Percentiles rank a stretch among this genome's conserved stretches.
Evolutionary conservation across 2,329 filamentous ascomycete species (phyloP).

Genomic region (Ceratocystis variospora): DNA sequence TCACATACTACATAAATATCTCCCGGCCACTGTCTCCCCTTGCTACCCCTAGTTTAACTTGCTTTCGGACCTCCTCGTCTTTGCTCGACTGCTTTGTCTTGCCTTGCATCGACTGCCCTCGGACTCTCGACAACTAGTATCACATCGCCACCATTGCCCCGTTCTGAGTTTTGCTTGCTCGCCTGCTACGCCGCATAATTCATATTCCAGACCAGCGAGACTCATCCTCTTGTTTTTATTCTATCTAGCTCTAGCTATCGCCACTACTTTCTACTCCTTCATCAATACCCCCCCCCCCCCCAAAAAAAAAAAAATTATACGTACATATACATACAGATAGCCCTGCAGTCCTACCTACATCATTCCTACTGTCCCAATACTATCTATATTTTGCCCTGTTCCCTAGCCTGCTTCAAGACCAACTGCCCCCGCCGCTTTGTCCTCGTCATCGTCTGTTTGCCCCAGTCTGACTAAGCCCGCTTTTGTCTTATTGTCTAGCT

Average conservation of each 20-base stretch:
- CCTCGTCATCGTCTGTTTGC: background rate
- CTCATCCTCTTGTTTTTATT: background rate
- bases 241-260: background rate
- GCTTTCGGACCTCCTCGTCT: background rate
- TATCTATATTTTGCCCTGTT: background rate
- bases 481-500: background rate
- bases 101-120: background rate
- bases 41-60: background rate
- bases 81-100: background rate
- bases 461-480: background rate
- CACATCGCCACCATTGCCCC: background rate
- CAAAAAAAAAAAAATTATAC: background rate
- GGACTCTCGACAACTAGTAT: background rate
- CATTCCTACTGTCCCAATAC: background rate
- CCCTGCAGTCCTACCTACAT: background rate
- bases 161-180: background rate
- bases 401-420: background rate
- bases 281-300: background rate
- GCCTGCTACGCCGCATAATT: background rate
- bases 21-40: background rate
- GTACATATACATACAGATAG: background rate
- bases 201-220: background rate
- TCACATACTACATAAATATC: background rate
- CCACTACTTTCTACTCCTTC: background rate
- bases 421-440: background rate